phyloP scores from a whole-genome alignment of 2,329 filamentous ascomycete species.

The Ophiostoma quercus region DNA sequence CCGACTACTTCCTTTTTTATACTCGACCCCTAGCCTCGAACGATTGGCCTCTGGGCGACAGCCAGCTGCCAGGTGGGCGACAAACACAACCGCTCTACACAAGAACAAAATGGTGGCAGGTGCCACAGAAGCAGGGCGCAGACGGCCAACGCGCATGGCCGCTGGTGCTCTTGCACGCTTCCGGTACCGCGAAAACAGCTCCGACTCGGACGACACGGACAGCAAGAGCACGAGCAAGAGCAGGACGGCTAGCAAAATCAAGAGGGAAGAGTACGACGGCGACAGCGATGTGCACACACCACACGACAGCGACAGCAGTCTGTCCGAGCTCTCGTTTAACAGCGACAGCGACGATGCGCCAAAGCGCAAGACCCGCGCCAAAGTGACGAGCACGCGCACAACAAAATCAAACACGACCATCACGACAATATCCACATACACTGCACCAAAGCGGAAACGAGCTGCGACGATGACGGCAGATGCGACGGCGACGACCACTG shows the following conservation, averaged over 20 bases:
- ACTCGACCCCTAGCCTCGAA: not conserved
- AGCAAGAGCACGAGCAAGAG: not conserved
- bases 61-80: not conserved
- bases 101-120: constrained; percentile 10
- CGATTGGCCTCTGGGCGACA: not conserved
- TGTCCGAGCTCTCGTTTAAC: constrained; percentile 26
- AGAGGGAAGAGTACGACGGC: constrained; percentile 10
- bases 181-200: constrained; percentile 25
- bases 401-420: constrained; percentile 9
- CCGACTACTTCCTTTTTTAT: not conserved
- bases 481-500: constrained; percentile 30
- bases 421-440: constrained; percentile 7
- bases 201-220: constrained; percentile 17
- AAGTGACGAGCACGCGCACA: not conserved
- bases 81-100: not conserved
- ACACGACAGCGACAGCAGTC: constrained; percentile 21
- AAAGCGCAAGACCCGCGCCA: not conserved
- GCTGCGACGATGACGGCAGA: constrained; percentile 30
- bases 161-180: constrained; percentile 26
- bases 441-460: constrained; percentile 32
- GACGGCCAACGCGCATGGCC: constrained; percentile 24
- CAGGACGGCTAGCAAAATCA: not conserved
- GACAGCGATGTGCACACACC: constrained; percentile 14
- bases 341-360: constrained; percentile 22
- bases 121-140: not conserved